Conservation (phyloP, 192 early-diverging fungal genomes). For the Obelidium mucronatum region DNA sequence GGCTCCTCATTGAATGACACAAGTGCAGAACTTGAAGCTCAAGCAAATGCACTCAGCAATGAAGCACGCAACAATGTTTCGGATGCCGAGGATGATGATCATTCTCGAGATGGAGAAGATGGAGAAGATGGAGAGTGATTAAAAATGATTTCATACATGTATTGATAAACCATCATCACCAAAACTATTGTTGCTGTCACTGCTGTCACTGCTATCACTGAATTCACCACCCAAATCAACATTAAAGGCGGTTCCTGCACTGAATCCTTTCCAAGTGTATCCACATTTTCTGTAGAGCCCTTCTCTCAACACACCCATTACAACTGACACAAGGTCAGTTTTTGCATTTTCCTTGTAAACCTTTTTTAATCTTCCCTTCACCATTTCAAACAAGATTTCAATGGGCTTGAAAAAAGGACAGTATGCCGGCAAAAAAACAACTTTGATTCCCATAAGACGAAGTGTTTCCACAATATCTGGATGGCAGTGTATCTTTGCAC, state of each 20-base stretch:
- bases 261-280: not conserved
- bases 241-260: not conserved
- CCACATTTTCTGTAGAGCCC: not conserved
- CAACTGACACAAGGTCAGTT: not conserved
- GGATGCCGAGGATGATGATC: no score
- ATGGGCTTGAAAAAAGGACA: conserved; percentile 43
- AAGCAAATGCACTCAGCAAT: no score
- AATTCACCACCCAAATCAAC: no score
- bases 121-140: no score
- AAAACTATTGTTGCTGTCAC: no score
- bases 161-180: no score
- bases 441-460: conserved; percentile 2
- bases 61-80: no score
- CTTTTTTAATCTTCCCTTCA: not conserved
- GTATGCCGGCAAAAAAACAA: conserved; percentile 39
- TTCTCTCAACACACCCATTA: not conserved
- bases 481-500: conserved; percentile 31
- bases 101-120: no score
- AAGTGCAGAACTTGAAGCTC: no score
- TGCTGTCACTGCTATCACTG: no score
- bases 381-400: conserved; percentile 39
- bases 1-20: no score
- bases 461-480: conserved; percentile 15
- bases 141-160: no score
- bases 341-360: not conserved